Conservation (phyloP, 306 rosid genomes). For the cucumber (Cucumis sativus) region DNA sequence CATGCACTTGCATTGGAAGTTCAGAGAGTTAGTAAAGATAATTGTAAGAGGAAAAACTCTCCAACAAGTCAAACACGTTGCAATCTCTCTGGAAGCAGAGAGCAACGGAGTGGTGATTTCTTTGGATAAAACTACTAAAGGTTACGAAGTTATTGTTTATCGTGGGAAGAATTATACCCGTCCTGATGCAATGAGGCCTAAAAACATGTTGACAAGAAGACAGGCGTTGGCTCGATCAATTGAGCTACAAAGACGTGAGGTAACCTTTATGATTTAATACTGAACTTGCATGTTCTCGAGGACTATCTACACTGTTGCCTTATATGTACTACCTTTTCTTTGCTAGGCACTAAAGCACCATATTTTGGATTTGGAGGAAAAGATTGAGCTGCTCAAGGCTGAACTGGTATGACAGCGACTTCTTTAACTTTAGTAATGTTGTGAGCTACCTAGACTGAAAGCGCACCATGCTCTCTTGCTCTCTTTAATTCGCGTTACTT, state of each 20-base stretch:
- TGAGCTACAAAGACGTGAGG: slow-evolving; percentile 87
- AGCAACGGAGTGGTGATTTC: slow-evolving; percentile 85
- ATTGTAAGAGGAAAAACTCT: slow-evolving; percentile 54
- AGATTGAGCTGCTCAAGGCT: slow-evolving; percentile 51
- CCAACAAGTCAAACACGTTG: slow-evolving; percentile 66
- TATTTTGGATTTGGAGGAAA: slow-evolving; percentile 55
- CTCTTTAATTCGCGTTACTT: background rate
- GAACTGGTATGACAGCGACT: slow-evolving; percentile 35
- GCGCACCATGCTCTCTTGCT: background rate
- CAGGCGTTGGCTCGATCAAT: slow-evolving; percentile 73
- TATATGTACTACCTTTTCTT: background rate
- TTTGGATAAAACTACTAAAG: slow-evolving; percentile 62
- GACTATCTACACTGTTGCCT: background rate
- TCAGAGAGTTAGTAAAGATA: slow-evolving; percentile 79
- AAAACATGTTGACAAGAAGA: slow-evolving; percentile 58
- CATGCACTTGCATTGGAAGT: slow-evolving; percentile 95
- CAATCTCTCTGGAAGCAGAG: slow-evolving; percentile 90
- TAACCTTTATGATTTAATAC: slow-evolving; percentile 13
- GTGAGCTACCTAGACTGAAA: background rate
- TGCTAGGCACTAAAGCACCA: slow-evolving; percentile 70
- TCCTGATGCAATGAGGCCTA: slow-evolving; percentile 53
- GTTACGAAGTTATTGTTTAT: slow-evolving; percentile 56
- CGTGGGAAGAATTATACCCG: slow-evolving; percentile 79
- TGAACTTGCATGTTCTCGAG: background rate
- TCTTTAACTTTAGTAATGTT: background rate